Evolutionary conservation across 2,329 filamentous ascomycete species (phyloP).

Genomic region (Cladorrhinum sp.): DNA sequence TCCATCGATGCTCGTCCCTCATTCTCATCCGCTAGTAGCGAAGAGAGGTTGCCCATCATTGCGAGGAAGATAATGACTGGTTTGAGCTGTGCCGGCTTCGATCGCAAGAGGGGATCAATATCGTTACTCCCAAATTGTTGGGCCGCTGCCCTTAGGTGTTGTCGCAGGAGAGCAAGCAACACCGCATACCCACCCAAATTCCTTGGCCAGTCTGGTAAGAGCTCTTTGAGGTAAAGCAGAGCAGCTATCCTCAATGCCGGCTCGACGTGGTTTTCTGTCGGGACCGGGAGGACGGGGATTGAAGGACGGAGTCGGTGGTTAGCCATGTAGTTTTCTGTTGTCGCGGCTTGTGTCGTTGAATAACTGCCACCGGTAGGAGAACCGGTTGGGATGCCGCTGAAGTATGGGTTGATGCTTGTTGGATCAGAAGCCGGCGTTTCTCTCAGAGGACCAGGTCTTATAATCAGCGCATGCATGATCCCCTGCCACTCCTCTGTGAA

Average conservation of each 20-base stretch:
- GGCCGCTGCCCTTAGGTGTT: conserved; percentile 23
- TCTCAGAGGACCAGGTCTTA: conserved; percentile 30
- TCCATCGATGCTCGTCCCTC: conserved; percentile 23
- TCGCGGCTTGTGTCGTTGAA: no score
- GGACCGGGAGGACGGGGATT: conserved; percentile 16
- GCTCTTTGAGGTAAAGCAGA: conserved; percentile 34
- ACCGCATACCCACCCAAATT: conserved; percentile 34
- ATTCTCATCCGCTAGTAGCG: conserved; percentile 28
- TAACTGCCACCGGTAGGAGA: no score
- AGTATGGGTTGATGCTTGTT: conserved; percentile 13
- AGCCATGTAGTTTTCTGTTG: conserved; percentile 24
- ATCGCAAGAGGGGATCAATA: not conserved
- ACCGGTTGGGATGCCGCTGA: conserved; percentile 15
- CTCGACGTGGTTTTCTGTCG: conserved; percentile 23
- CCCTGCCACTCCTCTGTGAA: conserved; percentile 35
- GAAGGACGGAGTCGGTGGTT: conserved; percentile 27
- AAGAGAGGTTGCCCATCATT: conserved; percentile 30
- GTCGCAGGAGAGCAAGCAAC: conserved; percentile 29
- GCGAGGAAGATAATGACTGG: conserved; percentile 31
- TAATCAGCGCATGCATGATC: conserved; percentile 31
- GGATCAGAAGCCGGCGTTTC: conserved; percentile 9
- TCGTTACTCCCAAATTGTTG: not conserved
- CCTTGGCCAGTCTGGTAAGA: conserved; percentile 33
- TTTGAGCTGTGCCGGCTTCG: conserved; percentile 12
- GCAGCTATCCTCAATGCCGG: conserved; percentile 31